Conservation (phyloP, 2,329 filamentous ascomycete genomes). For the Dendrostoma leiphaemia region DNA sequence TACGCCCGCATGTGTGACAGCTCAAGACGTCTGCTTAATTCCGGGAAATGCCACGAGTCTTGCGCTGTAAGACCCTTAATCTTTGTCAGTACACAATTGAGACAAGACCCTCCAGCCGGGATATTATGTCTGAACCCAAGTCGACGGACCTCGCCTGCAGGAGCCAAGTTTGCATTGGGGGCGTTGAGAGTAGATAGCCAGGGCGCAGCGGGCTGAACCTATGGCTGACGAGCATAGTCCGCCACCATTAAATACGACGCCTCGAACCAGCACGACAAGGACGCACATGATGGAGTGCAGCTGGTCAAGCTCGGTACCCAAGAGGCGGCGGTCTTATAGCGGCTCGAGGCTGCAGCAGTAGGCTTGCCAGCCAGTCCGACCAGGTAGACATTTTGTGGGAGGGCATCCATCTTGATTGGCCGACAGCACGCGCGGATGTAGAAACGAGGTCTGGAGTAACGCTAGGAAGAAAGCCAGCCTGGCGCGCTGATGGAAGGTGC, state of each 20-base stretch:
- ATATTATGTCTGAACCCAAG: not conserved
- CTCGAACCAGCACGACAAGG: conserved; percentile 2
- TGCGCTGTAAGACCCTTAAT: not conserved
- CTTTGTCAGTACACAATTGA: not conserved
- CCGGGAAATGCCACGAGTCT: not conserved
- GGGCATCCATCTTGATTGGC: not conserved
- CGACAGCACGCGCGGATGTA: not conserved
- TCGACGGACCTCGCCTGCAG: conserved; percentile 16
- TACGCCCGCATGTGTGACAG: not conserved
- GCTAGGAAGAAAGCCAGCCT: not conserved
- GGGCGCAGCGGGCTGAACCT: not conserved
- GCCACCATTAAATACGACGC: not conserved
- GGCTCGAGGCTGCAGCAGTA: too few species aligned
- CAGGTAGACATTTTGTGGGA: not conserved
- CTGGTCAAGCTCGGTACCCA: too few species aligned
- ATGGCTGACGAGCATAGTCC: conserved; percentile 3
- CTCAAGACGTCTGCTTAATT: not conserved
- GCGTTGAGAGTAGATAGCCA: conserved; percentile 5
- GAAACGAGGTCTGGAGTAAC: not conserved
- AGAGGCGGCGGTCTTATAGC: too few species aligned
- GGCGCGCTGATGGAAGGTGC: not conserved
- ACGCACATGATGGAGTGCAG: not conserved
- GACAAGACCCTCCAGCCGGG: not conserved
- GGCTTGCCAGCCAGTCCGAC: too few species aligned
- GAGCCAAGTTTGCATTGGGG: conserved; percentile 1